These are phyloP conservation scores for Liquidambar formosana DNA, from an alignment of 164 flowering plant species.

Conservation along the genomic window DNA sequence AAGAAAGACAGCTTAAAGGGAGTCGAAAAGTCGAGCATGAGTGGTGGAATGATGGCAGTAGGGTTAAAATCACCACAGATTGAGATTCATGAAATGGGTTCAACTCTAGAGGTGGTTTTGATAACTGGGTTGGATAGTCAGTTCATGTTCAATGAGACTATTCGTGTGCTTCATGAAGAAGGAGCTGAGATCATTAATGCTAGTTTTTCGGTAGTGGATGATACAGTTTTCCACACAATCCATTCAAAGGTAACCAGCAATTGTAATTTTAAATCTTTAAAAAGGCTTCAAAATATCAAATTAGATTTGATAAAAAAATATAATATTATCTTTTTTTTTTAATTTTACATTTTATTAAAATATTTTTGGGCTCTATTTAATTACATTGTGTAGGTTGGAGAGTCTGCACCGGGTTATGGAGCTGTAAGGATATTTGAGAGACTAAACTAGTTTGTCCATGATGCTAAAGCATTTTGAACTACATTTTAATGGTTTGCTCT, in stretches of 20 bases:
- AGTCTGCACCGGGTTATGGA: slow-evolving; percentile 17
- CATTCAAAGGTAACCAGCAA: slow-evolving; percentile 44
- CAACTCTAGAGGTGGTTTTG: slow-evolving; percentile 45
- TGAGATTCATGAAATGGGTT: slow-evolving; percentile 45
- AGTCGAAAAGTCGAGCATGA: neutral
- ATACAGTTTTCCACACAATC: slow-evolving; percentile 56
- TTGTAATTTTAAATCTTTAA: too few species aligned
- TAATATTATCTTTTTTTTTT: too few species aligned
- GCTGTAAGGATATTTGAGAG: slow-evolving; percentile 38
- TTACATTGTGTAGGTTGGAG: slow-evolving; percentile 32
- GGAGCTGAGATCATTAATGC: slow-evolving; percentile 65
- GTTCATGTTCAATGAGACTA: slow-evolving; percentile 45
- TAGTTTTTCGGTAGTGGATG: slow-evolving; percentile 36
- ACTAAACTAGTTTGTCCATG: slow-evolving; percentile 32
- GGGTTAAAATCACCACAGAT: slow-evolving; percentile 28
- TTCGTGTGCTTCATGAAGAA: slow-evolving; percentile 59
- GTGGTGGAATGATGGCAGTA: neutral
- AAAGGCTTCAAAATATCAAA: too few species aligned
- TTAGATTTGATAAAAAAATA: neutral
- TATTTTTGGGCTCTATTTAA: slow-evolving; percentile 1
- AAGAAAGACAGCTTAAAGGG: slow-evolving; percentile 38
- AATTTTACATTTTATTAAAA: neutral
- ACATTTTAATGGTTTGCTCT: too few species aligned
- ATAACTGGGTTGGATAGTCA: slow-evolving; percentile 45
- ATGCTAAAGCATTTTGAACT: neutral